A percentile compares a stretch with the other conserved stretches of the same genome.
Conservation (phyloP, 345 rosid genomes). For the Gossypium herbaceum region DNA sequence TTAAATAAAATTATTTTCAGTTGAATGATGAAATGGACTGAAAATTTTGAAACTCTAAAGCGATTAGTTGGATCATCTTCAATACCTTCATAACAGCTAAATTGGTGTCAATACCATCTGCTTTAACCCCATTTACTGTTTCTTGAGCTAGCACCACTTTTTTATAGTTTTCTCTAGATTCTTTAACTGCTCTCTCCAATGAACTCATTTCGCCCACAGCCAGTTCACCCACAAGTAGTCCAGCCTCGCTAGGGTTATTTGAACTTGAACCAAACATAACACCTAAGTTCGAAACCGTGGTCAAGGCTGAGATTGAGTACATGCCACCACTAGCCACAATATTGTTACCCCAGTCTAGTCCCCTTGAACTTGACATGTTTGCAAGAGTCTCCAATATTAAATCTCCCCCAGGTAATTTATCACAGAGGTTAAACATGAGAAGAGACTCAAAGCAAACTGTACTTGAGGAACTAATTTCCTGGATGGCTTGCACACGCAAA, state of each 20-base stretch:
- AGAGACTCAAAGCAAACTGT: conserved; percentile 43
- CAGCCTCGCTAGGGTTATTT: conserved; percentile 39
- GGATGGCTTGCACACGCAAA: conserved; percentile 77
- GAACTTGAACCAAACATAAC: conserved; percentile 65
- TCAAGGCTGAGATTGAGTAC: conserved; percentile 67
- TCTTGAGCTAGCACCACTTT: conserved; percentile 76
- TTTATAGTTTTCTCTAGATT: conserved; percentile 73
- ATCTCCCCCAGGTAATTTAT: conserved; percentile 98
- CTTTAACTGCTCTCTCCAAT: conserved; percentile 73
- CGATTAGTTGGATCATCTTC: background rate
- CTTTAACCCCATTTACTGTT: conserved; percentile 86
- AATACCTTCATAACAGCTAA: conserved; percentile 97
- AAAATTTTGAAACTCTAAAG: background rate
- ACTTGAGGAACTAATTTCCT: conserved; percentile 48
- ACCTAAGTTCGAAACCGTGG: conserved; percentile 74
- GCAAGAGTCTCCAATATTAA: conserved; percentile 86
- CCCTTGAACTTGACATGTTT: conserved; percentile 54
- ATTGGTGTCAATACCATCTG: conserved; percentile 90
- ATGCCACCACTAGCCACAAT: conserved; percentile 46
- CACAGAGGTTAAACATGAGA: conserved; percentile 87
- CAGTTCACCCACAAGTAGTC: conserved; percentile 73
- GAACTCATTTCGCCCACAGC: conserved; percentile 82
- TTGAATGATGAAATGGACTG: background rate
- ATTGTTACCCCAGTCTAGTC: conserved; percentile 38
- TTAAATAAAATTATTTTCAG: background rate